Base-by-base conservation (phyloP, 306 rosid genomes). In the Fragaria iinumae region DNA sequence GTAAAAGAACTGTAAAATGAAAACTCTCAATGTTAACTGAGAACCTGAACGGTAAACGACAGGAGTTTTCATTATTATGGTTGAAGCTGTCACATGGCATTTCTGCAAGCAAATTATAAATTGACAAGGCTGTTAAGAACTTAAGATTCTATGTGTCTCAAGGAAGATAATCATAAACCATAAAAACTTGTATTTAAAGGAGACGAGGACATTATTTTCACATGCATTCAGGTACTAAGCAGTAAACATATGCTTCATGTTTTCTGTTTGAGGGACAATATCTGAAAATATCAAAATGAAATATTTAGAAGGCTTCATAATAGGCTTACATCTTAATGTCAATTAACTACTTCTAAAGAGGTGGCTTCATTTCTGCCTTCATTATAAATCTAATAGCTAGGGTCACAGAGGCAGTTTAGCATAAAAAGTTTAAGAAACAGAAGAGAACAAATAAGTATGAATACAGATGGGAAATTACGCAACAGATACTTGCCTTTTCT, bases 121-220 rank as follows among this genome's bases (percentile, higher is more conserved):
- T 23, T 55, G 2, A 25, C 56, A 74, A 57, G 69, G 69, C 69
- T 74, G 69, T 73, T 44, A 73, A 25, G 27, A 25, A 25, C 27
- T 25, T 25, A 25, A 73, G 76, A n/a, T 56, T 39, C 76, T 66
- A 38, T 38, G 14, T 20, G 76, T 34, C 53, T 73, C 4, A 73
- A 36, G 67, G 17, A 36, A 59, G 27, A 57, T 16, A 57, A 55
- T 21, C 56, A 25, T 52, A 73, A 73, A 43, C 36, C 21, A 13
- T 5, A 21, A n/a, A 2, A 21, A 10, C 25, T 21, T 11, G 6
- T 2, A 11, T 14, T 5, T 14, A 56, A 57, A 55, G 20, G 25
- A 41, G 39, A 18, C 8, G 47, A 41, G 5, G 11, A 25, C 11
- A 21, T 39, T 66, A 55, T n/a, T 57, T 16, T 25, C 69, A 57